Evolutionary conservation across 2,329 filamentous ascomycete genomes (phyloP).

Genomic region (Curvularia sp.): DNA sequence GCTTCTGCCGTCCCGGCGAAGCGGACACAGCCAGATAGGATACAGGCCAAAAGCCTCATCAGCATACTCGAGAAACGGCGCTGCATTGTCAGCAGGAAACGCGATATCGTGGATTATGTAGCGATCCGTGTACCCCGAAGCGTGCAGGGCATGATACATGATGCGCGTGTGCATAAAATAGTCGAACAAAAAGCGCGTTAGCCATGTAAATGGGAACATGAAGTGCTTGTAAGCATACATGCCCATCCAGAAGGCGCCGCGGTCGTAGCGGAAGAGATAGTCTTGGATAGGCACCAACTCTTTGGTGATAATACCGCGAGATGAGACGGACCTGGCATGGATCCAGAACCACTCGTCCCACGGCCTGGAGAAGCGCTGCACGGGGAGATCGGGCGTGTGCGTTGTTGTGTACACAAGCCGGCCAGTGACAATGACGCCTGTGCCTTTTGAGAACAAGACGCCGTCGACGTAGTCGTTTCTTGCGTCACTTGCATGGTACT

Average conservation of each 20-base stretch:
- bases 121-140: conserved; percentile 60
- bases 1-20: conserved; percentile 43
- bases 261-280: conserved; percentile 68
- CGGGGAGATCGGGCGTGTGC: conserved; percentile 20
- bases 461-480: conserved; percentile 72
- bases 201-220: conserved; percentile 63
- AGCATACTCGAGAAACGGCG: conserved; percentile 61
- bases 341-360: conserved; percentile 78
- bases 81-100: conserved; percentile 60
- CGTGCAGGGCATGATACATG: conserved; percentile 69
- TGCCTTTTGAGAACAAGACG: conserved; percentile 64
- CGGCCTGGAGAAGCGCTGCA: conserved; percentile 61
- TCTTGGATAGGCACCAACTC: conserved; percentile 60
- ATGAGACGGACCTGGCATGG: conserved; percentile 56
- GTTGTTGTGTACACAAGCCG: conserved; percentile 58
- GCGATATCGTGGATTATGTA: conserved; percentile 71
- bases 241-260: conserved; percentile 70
- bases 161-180: conserved; percentile 68
- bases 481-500: conserved; percentile 52
- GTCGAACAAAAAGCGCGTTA: conserved; percentile 66
- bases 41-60: conserved; percentile 58
- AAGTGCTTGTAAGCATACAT: conserved; percentile 67
- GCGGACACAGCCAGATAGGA: conserved; percentile 67
- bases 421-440: conserved; percentile 68
- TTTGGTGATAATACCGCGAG: conserved; percentile 18